Evolutionary conservation across 176 grass and related monocot species (phyloP).

Genomic region (Paspalum vaginatum): DNA sequence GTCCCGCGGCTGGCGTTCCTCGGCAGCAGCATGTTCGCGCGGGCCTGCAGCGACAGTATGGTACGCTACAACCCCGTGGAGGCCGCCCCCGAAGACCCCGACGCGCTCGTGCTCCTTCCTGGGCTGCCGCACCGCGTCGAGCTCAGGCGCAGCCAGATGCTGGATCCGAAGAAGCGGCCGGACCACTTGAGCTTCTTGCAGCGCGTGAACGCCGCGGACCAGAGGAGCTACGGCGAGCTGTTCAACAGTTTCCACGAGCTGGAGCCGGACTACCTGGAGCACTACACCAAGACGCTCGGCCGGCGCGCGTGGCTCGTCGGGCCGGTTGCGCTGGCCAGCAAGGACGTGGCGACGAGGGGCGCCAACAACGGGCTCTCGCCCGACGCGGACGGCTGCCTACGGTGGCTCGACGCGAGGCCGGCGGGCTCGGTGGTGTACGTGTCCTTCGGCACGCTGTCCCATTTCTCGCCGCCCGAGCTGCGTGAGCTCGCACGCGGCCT

Average conservation of each 20-base stretch:
- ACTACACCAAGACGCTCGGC: constrained; percentile 7
- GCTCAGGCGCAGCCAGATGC: constrained; percentile 40
- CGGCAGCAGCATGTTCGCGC: constrained; percentile 51
- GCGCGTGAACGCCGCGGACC: background rate
- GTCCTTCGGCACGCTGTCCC: constrained; percentile 53
- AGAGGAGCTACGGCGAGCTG: constrained; percentile 48
- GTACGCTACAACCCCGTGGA: constrained; percentile 27
- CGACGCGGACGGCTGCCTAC: constrained; percentile 25
- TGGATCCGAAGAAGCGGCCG: background rate
- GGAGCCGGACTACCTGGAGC: constrained; percentile 52
- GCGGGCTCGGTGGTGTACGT: constrained; percentile 56
- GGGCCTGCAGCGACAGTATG: constrained; percentile 24
- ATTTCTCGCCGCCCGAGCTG: constrained; percentile 35
- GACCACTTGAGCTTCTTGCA: background rate
- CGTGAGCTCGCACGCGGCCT: constrained; percentile 59
- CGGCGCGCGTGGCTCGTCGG: constrained; percentile 56
- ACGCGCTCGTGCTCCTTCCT: constrained; percentile 15
- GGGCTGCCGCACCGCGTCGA: constrained; percentile 59
- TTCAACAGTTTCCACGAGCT: constrained; percentile 72
- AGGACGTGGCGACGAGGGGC: constrained; percentile 36
- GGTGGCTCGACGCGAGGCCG: constrained; percentile 52
- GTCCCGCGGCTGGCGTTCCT: constrained; percentile 54
- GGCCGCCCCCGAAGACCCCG: background rate
- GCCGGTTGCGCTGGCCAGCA: constrained; percentile 50
- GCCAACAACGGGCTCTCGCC: constrained; percentile 14